Base-by-base conservation (phyloP, 2,329 filamentous ascomycete genomes). In the Thyridium curvatum region DNA sequence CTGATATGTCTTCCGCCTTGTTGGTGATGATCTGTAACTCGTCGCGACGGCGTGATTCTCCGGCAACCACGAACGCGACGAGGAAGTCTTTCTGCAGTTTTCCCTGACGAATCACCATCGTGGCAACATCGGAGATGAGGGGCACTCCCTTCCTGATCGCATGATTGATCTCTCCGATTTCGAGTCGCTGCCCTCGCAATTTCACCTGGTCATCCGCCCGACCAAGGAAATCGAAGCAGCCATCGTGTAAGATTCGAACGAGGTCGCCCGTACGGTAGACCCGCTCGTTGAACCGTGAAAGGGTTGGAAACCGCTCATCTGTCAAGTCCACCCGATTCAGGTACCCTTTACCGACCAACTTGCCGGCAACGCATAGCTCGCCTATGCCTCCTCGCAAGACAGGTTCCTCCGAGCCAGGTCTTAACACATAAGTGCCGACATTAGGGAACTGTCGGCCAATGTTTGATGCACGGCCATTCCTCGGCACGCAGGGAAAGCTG, bases 201-300 rank as follows among this genome's bases (percentile, higher is more conserved):
- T 97, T 97, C 45, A 95, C 82, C 60, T 97, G 90, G 40, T 94
- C 88, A 54, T 97, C 91, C 6, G 84, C 84, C 12, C 91, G 78
- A 3, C 91, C 90, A 3, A 94, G 69, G 54, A 96, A 96, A 40
- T 91, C 84, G 47, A 95, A 90, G 32, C 83, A 87, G 1, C 79
- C 81, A 55, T 96, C 84, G 38, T 88, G 72, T 8, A 94, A 63
- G 13, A 94, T 71, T 6, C 90, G 74, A 2, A 95, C 90, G 0
- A 96, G 70, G 56, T 97, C 90, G 1, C 90, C 90, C 1, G 91
- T 96, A 7, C 89, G 78, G 54, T 96, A 97, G 1, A 94, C 72
- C 4, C 79, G 69, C 41, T 84, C 79, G 0, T 12, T 18, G 37
- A 72, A 77, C 1, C 57, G 47, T 4, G 37, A 36, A 0, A 94